phyloP scores from a whole-genome alignment of 345 rosid species.

The Salix udensis region DNA sequence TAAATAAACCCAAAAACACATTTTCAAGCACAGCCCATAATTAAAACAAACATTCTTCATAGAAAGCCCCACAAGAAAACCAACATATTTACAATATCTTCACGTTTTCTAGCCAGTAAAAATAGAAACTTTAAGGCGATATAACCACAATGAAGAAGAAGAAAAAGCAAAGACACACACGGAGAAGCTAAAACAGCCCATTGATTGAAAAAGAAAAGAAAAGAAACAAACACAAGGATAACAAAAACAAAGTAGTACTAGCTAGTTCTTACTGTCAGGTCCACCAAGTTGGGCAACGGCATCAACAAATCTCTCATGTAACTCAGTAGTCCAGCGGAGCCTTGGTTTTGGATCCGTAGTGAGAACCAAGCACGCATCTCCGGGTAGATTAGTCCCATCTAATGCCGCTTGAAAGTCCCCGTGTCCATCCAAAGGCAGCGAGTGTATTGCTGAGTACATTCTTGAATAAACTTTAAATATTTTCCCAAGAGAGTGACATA shows the following conservation, averaged over 20 bases:
- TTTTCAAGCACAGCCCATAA: neutral
- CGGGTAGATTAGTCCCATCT: constrained; percentile 62
- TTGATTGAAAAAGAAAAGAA: neutral
- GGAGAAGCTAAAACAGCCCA: neutral
- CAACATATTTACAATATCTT: neutral
- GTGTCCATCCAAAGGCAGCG: constrained; percentile 60
- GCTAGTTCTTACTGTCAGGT: constrained; percentile 62
- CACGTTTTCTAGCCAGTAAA: neutral
- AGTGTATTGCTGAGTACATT: constrained; percentile 78
- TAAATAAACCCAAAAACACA: constrained; percentile 7
- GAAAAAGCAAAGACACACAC: neutral
- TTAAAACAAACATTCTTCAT: neutral
- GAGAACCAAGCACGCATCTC: constrained; percentile 74
- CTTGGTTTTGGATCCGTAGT: constrained; percentile 97
- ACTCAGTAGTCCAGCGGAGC: constrained; percentile 95
- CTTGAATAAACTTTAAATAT: neutral
- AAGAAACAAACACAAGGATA: neutral
- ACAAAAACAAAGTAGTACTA: neutral
- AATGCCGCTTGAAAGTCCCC: constrained; percentile 47
- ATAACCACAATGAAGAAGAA: neutral
- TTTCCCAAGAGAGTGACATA: neutral
- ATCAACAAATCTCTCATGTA: constrained; percentile 88
- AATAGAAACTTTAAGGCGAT: neutral
- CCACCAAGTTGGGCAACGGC: constrained; percentile 95
- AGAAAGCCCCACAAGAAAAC: neutral